These are phyloP conservation scores for Eremothecium gossypii DNA, from an alignment of 1,139 yeast genomes.

Conservation along the genomic window DNA sequence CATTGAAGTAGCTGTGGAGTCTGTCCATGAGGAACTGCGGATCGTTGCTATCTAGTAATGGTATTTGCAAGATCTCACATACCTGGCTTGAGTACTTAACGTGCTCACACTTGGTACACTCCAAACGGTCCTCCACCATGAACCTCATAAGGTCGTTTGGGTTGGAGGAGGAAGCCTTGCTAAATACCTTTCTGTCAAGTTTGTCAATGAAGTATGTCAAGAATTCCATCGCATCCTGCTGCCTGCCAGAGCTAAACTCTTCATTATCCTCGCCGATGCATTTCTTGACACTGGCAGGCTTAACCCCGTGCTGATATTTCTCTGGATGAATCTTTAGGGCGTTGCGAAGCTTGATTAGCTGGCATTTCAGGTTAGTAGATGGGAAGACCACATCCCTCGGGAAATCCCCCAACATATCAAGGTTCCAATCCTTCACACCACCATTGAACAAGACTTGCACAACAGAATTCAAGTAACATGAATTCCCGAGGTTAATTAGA, in stretches of 20 bases:
- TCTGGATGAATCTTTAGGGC: conserved; percentile 57
- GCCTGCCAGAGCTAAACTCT: conserved; percentile 80
- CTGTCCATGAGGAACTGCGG: conserved; percentile 44
- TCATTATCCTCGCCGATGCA: conserved; percentile 68
- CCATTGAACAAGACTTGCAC: conserved; percentile 57
- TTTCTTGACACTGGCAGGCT: conserved; percentile 66
- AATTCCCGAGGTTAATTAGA: conserved; percentile 79
- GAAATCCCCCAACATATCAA: conserved; percentile 21
- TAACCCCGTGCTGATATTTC: conserved; percentile 63
- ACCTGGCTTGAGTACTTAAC: conserved; percentile 51
- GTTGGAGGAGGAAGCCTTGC: conserved; percentile 24
- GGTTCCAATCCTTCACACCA: conserved; percentile 21
- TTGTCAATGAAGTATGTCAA: conserved; percentile 57
- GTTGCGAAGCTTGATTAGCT: conserved; percentile 67
- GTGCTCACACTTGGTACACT: conserved; percentile 52
- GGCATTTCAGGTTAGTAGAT: conserved; percentile 54
- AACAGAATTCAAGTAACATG: conserved; percentile 82
- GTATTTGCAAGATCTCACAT: conserved; percentile 62
- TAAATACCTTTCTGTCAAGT: conserved; percentile 38
- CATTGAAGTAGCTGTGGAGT: conserved; percentile 37
- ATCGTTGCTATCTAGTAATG: conserved; percentile 39
- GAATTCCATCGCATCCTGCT: conserved; percentile 94
- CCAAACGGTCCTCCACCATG: conserved; percentile 52
- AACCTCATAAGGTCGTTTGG: conserved; percentile 57
- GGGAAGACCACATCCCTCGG: conserved; percentile 42